These are phyloP conservation scores for Silybum marianum DNA, from an alignment of 129 eudicot species.

Conservation along the genomic window DNA sequence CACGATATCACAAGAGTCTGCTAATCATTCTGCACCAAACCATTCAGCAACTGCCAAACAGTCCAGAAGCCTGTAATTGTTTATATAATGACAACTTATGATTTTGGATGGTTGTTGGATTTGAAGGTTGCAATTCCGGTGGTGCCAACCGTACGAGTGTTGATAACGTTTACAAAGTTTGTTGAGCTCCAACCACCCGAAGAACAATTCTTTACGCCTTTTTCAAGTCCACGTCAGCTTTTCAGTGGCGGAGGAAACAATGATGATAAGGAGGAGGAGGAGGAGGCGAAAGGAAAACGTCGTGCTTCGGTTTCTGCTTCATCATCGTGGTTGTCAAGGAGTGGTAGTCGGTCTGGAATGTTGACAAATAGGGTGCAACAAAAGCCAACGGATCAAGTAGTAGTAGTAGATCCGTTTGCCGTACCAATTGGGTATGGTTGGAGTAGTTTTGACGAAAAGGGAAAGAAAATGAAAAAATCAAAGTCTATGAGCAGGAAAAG, in stretches of 20 bases:
- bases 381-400: slow-evolving; percentile 34
- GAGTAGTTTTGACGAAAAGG: slow-evolving; percentile 76
- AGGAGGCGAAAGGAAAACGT: slow-evolving; percentile 32
- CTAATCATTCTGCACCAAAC: no score
- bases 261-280: slow-evolving; percentile 30
- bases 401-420: slow-evolving; percentile 63
- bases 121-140: slow-evolving; percentile 86
- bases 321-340: slow-evolving; percentile 47
- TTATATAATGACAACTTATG: neutral
- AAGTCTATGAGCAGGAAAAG: slow-evolving; percentile 61
- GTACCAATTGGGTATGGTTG: slow-evolving; percentile 78
- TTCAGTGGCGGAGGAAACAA: slow-evolving; percentile 31
- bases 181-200: slow-evolving; percentile 72
- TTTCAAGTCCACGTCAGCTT: slow-evolving; percentile 68
- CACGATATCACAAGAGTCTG: no score
- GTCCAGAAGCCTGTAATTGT: no score
- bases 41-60: no score
- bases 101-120: slow-evolving; percentile 20
- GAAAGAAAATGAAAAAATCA: slow-evolving; percentile 66
- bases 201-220: slow-evolving; percentile 76
- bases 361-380: slow-evolving; percentile 31
- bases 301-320: slow-evolving; percentile 42
- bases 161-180: slow-evolving; percentile 90
- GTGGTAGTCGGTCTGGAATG: slow-evolving; percentile 39
- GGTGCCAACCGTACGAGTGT: slow-evolving; percentile 91